Base-by-base conservation (phyloP, 2,329 filamentous ascomycete genomes). In the Phaeomoniella chlamydospora region DNA sequence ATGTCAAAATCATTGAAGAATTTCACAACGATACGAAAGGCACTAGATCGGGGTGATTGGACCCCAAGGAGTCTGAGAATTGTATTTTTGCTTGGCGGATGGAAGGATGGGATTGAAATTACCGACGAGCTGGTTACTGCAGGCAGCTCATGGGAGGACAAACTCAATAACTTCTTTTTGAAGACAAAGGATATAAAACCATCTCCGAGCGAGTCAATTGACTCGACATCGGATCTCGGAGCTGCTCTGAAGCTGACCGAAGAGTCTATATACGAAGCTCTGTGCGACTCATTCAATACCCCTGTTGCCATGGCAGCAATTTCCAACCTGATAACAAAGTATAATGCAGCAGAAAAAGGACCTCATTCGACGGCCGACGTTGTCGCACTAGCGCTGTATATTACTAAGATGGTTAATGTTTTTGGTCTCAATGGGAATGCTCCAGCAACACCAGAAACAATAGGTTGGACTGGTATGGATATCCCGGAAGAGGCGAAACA, bases 1-100 rank as follows among this genome's bases (percentile, higher is more conserved):
- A 96, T 96, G 88, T 88, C 80, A 39, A 96, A 96, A 58, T 85
- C 77, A 12, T 61, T 96, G 39, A 94, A 96, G 64, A 96, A 94
- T 56, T 94, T 94, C 57, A 85, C 85, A 29, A 94, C 88, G 0
- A 93, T 96, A 42, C 72, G 84, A 18, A 82, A 92, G 54, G 86
- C 87, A 0, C 62, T 96, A 5, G 59, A 63, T 3, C 62, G 66
- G 19, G 70, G 71, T 26, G 70, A 75, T 34, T 94, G 84, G 66
- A 90, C 83, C 0, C 68, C 86, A 1, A 70, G 88, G 40, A 77
- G 76, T 37, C 69, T 94, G 61, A 74, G 88, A 32, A 80, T 92
- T 36, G 80, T 90, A 12, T 94, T 94, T 59, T 58, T 96, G 32
- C 72, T 93, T 47, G 85, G 87, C 31, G 75, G 74, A 34, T 96